Base-by-base conservation (phyloP, 2,329 filamentous ascomycete species). In the Sclerotinia subarctica region DNA sequence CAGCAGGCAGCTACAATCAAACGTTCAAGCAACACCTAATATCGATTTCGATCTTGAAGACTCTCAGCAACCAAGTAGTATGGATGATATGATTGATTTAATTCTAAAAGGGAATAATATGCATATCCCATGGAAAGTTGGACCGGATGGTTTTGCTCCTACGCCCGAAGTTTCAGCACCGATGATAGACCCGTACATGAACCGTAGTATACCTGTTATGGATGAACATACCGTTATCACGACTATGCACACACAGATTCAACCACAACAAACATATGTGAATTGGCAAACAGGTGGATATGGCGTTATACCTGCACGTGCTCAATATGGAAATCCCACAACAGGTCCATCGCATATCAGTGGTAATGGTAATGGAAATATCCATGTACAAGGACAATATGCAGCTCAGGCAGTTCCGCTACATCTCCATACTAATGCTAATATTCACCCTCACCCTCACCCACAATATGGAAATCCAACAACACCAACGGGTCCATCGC, bases 21-120 rank as follows among this genome's bases (percentile, higher is more conserved):
- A 51, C 13, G 47, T 67, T 35, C 54, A 44, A 47, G 44, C n/a
- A 4, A 51, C 51, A 17, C 17, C 53, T 8, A 54, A 52, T 38
- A n/a, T 62, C 17, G 56, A 67, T 13, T 62, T 67, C 46, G 29
- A 19, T n/a, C 47, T 60, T 47, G 64, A 62, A 62, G 49, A 49
- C 15, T 44, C 64, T 3, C 46, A 46, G 11, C 52, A 44, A 11
- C 52, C 32, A 13, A 11, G 6, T 21, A 38, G 21, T 52, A 42
- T 38, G 32, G 52, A n/a, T 5, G 58, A 66, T n/a, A 19, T 67
- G 13, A n/a, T 62, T 42, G 56, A 67, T 32, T 62, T 46, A 5
- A 53, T 49, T n/a, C 21, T 62, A 26, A 51, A 64, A 24, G 56
- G 64, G 3, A n/a, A 32, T 19, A 19, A 53, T 15, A 17, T 66